phyloP scores from a whole-genome alignment of 1,284 basidiomycete genomes.

The Thecaphora frezii region DNA sequence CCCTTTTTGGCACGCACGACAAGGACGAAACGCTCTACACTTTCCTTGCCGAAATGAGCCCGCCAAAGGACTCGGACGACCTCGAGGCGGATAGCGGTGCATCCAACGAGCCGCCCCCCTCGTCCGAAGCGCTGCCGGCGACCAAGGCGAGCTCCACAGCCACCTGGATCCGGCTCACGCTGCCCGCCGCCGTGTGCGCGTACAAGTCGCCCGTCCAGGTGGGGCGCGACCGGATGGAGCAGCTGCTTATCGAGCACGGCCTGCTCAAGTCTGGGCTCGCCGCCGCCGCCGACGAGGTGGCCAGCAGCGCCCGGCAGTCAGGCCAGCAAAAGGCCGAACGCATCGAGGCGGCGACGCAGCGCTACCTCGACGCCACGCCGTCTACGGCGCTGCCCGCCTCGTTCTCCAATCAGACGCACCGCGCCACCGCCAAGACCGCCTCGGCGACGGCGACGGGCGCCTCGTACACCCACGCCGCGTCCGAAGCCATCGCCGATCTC shows the following conservation, averaged over 20 bases:
- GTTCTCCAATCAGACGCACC: background rate
- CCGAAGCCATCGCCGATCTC: background rate
- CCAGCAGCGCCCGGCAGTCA: background rate
- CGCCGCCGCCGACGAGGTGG: background rate
- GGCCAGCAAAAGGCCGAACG: background rate
- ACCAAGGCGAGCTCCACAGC: background rate
- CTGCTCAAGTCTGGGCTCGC: background rate
- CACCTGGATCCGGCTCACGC: background rate
- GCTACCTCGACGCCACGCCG: background rate
- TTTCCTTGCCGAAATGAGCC: background rate
- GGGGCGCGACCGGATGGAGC: background rate
- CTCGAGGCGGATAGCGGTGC: no score
- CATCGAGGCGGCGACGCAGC: background rate
- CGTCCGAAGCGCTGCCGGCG: background rate
- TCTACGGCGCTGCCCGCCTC: background rate
- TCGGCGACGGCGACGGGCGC: background rate
- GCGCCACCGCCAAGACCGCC: no score
- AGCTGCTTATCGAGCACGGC: background rate
- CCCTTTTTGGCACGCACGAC: background rate
- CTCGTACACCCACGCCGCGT: background rate
- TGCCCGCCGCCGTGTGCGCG: background rate
- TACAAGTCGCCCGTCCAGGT: background rate
- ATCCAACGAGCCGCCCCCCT: background rate
- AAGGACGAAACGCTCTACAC: background rate
- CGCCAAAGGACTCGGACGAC: background rate